Percentiles rank a stretch among this genome's conserved stretches.
Conservation (phyloP, 2,329 filamentous ascomycete species). For the Aspergillus thermomutatus region DNA sequence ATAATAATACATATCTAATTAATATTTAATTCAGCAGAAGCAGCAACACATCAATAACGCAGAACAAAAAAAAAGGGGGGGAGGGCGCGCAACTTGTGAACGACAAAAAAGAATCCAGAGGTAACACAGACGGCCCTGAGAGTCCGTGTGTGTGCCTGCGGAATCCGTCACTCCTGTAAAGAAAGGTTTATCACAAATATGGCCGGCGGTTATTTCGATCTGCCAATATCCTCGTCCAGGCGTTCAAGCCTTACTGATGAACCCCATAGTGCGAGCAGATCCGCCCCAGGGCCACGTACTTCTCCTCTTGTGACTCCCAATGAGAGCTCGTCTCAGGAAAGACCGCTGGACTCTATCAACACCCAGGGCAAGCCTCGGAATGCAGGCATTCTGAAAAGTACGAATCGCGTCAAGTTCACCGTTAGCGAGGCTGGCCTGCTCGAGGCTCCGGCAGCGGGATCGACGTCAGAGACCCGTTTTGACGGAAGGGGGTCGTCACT, state of each 20-base stretch:
- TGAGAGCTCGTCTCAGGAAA: constrained; percentile 19
- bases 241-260: constrained; percentile 25
- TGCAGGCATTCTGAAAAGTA: constrained; percentile 34
- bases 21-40: neutral
- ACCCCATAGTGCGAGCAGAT: constrained; percentile 16
- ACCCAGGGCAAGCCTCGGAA: constrained; percentile 34
- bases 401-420: constrained; percentile 36
- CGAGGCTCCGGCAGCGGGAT: constrained; percentile 15
- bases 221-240: constrained; percentile 25
- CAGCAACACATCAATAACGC: neutral
- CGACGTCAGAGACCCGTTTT: constrained; percentile 26
- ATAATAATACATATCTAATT: neutral
- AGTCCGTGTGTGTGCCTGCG: constrained; percentile 3
- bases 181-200: constrained; percentile 17
- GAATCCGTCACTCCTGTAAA: constrained; percentile 5
- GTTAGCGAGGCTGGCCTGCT: constrained; percentile 21
- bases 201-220: constrained; percentile 34
- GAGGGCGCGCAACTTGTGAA: neutral
- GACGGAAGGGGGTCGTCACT: constrained; percentile 29
- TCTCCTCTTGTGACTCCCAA: constrained; percentile 22
- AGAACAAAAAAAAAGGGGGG: neutral
- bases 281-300: constrained; percentile 23
- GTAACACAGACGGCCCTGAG: constrained; percentile 9
- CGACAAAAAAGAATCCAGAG: constrained; percentile 1
- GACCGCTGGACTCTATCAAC: constrained; percentile 18